phyloP scores from a whole-genome alignment of 2,329 filamentous ascomycete genomes.

The Penicillium sp. region DNA sequence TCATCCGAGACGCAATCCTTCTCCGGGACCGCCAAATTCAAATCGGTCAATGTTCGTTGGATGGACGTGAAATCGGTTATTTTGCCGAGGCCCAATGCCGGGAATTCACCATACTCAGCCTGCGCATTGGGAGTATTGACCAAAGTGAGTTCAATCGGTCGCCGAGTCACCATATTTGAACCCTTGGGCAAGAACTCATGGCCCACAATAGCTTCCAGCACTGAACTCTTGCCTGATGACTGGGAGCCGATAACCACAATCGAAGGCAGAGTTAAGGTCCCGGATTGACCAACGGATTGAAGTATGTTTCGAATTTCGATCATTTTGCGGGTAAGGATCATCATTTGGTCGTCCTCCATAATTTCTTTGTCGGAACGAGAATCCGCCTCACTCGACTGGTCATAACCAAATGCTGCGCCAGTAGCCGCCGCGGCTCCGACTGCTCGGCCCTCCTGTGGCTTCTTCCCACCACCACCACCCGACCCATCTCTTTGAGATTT shows the following conservation, averaged over 20 bases:
- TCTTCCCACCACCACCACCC: conserved; percentile 43
- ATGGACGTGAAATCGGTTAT: conserved; percentile 80
- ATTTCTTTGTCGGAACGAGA: conserved; percentile 54
- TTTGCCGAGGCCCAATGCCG: conserved; percentile 79
- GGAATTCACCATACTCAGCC: conserved; percentile 93
- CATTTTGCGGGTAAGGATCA: conserved; percentile 98
- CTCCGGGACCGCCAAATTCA: conserved; percentile 88
- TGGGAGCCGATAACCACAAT: conserved; percentile 99
- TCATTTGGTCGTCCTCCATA: conserved; percentile 95
- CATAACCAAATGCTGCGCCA: conserved; percentile 72
- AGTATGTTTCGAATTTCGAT: conserved; percentile 94
- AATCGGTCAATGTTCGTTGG: conserved; percentile 86
- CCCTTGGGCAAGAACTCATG: conserved; percentile 97
- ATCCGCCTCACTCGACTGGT: conserved; percentile 60
- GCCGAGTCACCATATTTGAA: conserved; percentile 95
- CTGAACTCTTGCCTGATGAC: conserved; percentile 96
- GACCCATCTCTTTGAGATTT: conserved; percentile 45
- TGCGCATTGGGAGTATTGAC: conserved; percentile 86
- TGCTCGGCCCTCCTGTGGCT: conserved; percentile 51
- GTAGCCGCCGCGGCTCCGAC: conserved; percentile 64
- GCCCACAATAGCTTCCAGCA: conserved; percentile 91
- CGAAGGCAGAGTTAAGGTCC: conserved; percentile 78
- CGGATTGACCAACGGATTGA: conserved; percentile 86
- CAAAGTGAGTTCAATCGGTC: conserved; percentile 91
- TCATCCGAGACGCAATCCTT: conserved; percentile 92